Percentiles rank a stretch among this genome's conserved stretches.
phyloP scores from a whole-genome alignment of 2,329 filamentous ascomycete genomes.

The Madurella mycetomatis region DNA sequence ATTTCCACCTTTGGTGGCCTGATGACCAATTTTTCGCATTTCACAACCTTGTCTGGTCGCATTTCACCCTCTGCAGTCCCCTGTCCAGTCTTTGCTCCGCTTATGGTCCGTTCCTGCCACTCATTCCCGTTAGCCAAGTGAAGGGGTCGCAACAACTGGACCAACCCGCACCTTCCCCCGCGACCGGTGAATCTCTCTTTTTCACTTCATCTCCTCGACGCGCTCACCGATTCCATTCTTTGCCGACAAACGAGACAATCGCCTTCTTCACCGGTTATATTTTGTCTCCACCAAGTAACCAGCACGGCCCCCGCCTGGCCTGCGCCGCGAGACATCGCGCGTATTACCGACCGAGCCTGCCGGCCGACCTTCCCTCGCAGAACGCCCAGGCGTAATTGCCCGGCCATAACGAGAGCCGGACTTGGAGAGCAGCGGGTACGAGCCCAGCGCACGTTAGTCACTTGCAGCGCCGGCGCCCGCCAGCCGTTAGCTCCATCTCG shows the following conservation, averaged over 20 bases:
- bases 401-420: neutral
- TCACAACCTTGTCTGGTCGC: conserved; percentile 10
- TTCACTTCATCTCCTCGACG: conserved; percentile 24
- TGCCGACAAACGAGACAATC: conserved; percentile 20
- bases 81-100: conserved; percentile 9
- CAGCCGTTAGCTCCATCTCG: neutral
- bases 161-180: conserved; percentile 22
- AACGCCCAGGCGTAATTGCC: neutral
- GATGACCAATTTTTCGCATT: conserved; percentile 1
- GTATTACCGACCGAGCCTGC: conserved; percentile 6
- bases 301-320: conserved; percentile 15
- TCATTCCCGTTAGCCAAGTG: conserved; percentile 12
- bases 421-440: neutral
- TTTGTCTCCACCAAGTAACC: conserved; percentile 21
- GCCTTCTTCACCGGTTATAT: conserved; percentile 20
- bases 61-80: conserved; percentile 14
- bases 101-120: conserved; percentile 7
- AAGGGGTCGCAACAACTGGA: conserved; percentile 14
- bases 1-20: neutral
- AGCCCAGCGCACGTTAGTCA: neutral
- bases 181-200: conserved; percentile 27
- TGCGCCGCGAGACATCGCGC: conserved; percentile 24
- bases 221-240: conserved; percentile 26
- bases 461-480: neutral
- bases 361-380: neutral